Percentiles rank a stretch among this genome's conserved stretches.
Evolutionary conservation across 352 stramenopile species (phyloP).

Genomic region (Phytophthora ramorum): DNA sequence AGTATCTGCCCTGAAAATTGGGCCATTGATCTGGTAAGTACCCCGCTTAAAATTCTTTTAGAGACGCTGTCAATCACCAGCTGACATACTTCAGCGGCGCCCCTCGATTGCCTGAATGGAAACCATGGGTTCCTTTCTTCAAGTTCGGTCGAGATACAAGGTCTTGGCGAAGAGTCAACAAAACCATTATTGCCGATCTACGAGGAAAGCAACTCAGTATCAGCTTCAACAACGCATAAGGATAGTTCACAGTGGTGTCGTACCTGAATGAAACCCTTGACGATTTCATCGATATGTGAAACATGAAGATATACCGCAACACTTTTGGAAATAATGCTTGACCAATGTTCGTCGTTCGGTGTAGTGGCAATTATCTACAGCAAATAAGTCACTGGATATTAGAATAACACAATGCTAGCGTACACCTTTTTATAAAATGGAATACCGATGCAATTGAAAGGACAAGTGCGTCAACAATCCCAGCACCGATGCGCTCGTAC

Average conservation of each 20-base stretch:
- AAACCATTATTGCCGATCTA: conserved; percentile 25
- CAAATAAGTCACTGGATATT: neutral
- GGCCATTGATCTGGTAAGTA: neutral
- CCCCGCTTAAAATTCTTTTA: conserved; percentile 1
- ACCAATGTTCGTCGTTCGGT: conserved; percentile 16
- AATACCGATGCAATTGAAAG: conserved; percentile 37
- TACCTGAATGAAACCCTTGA: conserved; percentile 25
- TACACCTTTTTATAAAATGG: neutral
- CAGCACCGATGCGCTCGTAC: conserved; percentile 23
- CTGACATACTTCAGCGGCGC: conserved; percentile 11
- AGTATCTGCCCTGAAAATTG: conserved; percentile 5
- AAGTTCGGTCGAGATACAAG: neutral
- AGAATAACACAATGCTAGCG: neutral
- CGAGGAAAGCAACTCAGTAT: neutral
- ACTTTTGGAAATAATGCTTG: conserved; percentile 15
- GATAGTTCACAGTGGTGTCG: neutral
- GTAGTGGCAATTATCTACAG: conserved; percentile 20
- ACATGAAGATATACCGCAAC: conserved; percentile 25
- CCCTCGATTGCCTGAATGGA: conserved; percentile 47
- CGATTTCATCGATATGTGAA: conserved; percentile 3
- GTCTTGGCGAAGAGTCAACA: neutral
- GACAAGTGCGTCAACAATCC: conserved; percentile 31
- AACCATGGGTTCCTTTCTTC: conserved; percentile 45
- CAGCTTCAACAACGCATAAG: neutral
- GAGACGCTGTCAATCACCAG: conserved; percentile 35